A percentile compares a stretch with the other conserved stretches of the same genome.
phyloP scores from a whole-genome alignment of 352 stramenopile species.

The Phytophthora podocarpi region DNA sequence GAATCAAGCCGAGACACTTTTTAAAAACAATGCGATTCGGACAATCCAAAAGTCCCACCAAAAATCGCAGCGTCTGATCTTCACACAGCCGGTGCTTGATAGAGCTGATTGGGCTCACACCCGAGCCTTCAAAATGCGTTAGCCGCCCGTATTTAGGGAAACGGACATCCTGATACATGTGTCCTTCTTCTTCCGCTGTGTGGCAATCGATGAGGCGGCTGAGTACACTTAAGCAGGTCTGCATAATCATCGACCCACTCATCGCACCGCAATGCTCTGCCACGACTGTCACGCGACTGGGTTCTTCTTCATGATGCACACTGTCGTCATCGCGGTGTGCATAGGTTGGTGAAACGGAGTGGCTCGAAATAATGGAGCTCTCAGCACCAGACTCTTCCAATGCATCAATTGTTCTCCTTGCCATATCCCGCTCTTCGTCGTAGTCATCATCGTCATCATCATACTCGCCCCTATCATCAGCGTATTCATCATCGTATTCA shows the following conservation, averaged over 20 bases:
- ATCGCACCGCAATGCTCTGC: constrained; percentile 80
- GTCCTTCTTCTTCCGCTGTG: constrained; percentile 80
- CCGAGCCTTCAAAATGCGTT: constrained; percentile 83
- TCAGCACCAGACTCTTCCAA: constrained; percentile 65
- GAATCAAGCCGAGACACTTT: constrained; percentile 82
- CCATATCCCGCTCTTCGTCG: constrained; percentile 48
- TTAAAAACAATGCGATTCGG: constrained; percentile 88
- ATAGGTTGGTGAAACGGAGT: constrained; percentile 38
- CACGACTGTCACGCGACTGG: constrained; percentile 70
- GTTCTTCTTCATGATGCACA: constrained; percentile 41
- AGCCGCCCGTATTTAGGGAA: constrained; percentile 82
- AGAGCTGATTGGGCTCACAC: constrained; percentile 73
- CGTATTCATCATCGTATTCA: constrained; percentile 42
- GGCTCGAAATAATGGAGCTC: constrained; percentile 46
- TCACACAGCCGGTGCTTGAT: constrained; percentile 82
- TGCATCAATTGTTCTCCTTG: constrained; percentile 66
- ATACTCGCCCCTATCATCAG: constrained; percentile 48
- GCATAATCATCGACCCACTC: constrained; percentile 88
- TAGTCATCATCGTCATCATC: constrained; percentile 44
- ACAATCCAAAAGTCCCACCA: constrained; percentile 81
- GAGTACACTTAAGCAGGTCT: constrained; percentile 85
- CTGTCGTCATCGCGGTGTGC: constrained; percentile 41
- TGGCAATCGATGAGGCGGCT: constrained; percentile 86
- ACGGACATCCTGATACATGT: constrained; percentile 76
- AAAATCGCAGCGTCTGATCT: constrained; percentile 78